Conservation (phyloP, 2,329 filamentous ascomycete species). For the Chaetomium sp. region DNA sequence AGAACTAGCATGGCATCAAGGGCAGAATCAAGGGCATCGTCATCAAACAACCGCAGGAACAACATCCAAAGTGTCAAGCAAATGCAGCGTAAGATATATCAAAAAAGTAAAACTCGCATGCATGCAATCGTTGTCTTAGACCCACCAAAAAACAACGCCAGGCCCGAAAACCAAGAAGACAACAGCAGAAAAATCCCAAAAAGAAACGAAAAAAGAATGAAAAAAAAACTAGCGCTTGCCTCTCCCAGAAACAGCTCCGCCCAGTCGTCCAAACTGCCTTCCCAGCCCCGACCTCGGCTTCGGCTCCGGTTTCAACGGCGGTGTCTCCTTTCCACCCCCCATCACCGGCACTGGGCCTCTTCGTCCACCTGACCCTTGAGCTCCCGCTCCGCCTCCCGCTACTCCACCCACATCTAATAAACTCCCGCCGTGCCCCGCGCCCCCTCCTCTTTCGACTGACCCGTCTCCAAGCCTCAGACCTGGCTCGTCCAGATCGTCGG, state of each 20-base stretch:
- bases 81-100: no score
- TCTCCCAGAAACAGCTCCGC: slow-evolving; percentile 63
- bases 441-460: background rate
- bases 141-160: background rate
- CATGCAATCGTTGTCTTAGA: background rate
- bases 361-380: slow-evolving; percentile 22
- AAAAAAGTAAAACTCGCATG: no score
- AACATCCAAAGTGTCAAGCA: background rate
- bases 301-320: slow-evolving; percentile 32
- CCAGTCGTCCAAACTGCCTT: slow-evolving; percentile 62
- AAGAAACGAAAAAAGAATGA: background rate
- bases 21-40: background rate
- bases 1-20: no score
- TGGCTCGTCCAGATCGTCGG: slow-evolving; percentile 36
- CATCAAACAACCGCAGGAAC: background rate
- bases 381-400: background rate
- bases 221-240: slow-evolving; percentile 40
- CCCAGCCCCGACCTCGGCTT: slow-evolving; percentile 60
- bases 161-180: background rate
- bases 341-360: slow-evolving; percentile 35
- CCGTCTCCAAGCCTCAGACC: slow-evolving; percentile 37
- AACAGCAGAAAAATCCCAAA: background rate
- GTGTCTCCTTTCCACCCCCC: slow-evolving; percentile 35
- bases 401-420: no score
- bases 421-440: no score